Percentiles rank a stretch among this genome's conserved stretches.
phyloP scores from a whole-genome alignment of 2,329 filamentous ascomycete genomes.

The Colletotrichum gigasporum region DNA sequence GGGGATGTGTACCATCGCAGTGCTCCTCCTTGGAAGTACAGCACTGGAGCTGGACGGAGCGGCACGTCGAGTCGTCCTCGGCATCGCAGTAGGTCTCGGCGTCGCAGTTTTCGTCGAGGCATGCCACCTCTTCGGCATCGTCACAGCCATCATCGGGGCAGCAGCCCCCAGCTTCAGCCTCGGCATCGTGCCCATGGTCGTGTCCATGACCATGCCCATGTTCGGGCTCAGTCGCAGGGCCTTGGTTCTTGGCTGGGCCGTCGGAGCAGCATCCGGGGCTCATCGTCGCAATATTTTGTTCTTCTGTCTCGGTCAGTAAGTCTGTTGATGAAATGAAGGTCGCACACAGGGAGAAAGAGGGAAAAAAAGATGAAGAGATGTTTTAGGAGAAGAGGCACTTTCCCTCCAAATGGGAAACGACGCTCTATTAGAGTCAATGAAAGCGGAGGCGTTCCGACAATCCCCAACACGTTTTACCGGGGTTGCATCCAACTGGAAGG shows the following conservation, averaged over 20 bases:
- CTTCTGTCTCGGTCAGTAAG: neutral
- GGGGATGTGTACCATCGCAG: constrained; percentile 35
- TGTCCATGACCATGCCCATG: constrained; percentile 9
- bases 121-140: neutral
- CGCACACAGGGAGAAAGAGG: neutral
- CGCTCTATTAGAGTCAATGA: neutral
- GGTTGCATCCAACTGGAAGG: constrained; percentile 3
- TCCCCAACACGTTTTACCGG: neutral
- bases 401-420: neutral
- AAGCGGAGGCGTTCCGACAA: constrained; percentile 1
- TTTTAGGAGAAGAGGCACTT: neutral
- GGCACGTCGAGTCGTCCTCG: constrained; percentile 23
- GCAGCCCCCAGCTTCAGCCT: neutral
- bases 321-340: neutral
- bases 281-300: constrained; percentile 7
- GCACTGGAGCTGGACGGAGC: constrained; percentile 35
- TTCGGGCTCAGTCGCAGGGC: neutral
- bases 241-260: constrained; percentile 8
- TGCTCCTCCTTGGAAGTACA: constrained; percentile 39
- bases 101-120: constrained; percentile 22
- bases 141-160: constrained; percentile 13
- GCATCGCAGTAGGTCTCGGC: constrained; percentile 33
- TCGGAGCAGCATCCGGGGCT: constrained; percentile 32
- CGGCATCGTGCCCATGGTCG: constrained; percentile 1
- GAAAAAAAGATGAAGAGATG: neutral